A percentile compares a stretch with the other conserved stretches of the same genome.
These are phyloP conservation scores for Rubia peregrina DNA, from an alignment of 305 asterid genomes.

Conservation along the genomic window DNA sequence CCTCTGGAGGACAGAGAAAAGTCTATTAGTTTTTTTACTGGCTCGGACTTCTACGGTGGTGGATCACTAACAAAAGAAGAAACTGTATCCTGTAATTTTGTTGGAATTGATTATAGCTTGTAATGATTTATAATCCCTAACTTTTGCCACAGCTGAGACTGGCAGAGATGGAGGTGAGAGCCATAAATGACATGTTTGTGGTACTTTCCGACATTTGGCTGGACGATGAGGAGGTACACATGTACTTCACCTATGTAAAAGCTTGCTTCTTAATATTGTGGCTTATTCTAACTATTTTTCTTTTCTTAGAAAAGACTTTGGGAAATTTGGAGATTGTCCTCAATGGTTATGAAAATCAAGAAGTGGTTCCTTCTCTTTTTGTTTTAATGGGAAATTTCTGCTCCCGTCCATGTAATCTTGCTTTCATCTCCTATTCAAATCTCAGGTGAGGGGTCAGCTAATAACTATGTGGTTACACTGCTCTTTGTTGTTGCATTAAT, in stretches of 20 bases:
- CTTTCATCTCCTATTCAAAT: conserved; percentile 68
- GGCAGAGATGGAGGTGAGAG: conserved; percentile 69
- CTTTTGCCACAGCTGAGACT: conserved; percentile 54
- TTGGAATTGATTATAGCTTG: neutral
- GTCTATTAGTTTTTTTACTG: conserved; percentile 46
- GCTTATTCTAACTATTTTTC: conserved; percentile 43
- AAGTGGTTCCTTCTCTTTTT: conserved; percentile 81
- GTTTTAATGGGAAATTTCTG: conserved; percentile 97
- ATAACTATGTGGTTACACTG: conserved; percentile 15
- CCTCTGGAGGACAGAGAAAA: conserved; percentile 86
- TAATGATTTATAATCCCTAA: conserved; percentile 30
- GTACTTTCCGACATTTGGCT: conserved; percentile 87
- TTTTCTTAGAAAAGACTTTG: conserved; percentile 73
- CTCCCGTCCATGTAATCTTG: conserved; percentile 81
- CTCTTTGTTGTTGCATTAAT: conserved; percentile 19
- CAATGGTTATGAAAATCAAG: conserved; percentile 67
- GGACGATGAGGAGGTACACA: conserved; percentile 64
- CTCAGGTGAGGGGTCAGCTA: conserved; percentile 48
- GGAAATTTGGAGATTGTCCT: conserved; percentile 71
- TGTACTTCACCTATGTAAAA: conserved; percentile 13
- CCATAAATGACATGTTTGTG: conserved; percentile 92
- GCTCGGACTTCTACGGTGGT: conserved; percentile 82
- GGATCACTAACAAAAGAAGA: conserved; percentile 80
- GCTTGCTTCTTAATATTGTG: conserved; percentile 5
- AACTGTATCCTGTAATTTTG: conserved; percentile 57